A percentile compares a stretch with the other conserved stretches of the same genome.
Evolutionary conservation across 2,329 filamentous ascomycete genomes (phyloP).

Genomic region (Fusarium drepaniforme): DNA sequence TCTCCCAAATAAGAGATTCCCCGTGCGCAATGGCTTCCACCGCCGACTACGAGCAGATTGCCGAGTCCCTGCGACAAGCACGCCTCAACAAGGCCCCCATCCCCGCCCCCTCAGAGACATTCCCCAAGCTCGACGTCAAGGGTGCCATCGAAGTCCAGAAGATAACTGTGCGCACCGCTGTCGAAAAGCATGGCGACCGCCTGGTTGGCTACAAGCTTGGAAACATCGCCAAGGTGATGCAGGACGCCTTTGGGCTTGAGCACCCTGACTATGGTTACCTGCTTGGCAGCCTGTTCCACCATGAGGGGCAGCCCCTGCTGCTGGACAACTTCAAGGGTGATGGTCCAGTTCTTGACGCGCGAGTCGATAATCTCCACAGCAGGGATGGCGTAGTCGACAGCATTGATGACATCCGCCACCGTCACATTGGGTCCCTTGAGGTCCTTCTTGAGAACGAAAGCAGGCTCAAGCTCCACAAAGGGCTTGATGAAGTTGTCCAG

Average conservation of each 20-base stretch:
- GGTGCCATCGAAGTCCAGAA: conserved; percentile 39
- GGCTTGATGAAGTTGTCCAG: too few species aligned
- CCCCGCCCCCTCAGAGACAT: conserved; percentile 35
- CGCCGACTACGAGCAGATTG: conserved; percentile 19
- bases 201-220: conserved; percentile 46
- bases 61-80: conserved; percentile 34
- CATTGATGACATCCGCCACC: too few species aligned
- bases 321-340: conserved; percentile 38
- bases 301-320: conserved; percentile 40
- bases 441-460: too few species aligned
- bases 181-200: conserved; percentile 38
- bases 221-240: conserved; percentile 48
- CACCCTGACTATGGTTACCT: conserved; percentile 46
- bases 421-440: too few species aligned
- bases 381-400: too few species aligned
- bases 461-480: too few species aligned
- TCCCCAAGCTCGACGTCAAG: conserved; percentile 34
- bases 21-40: neutral
- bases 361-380: too few species aligned
- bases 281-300: conserved; percentile 40
- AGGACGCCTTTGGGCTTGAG: conserved; percentile 45
- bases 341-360: too few species aligned
- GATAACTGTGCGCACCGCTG: conserved; percentile 36
- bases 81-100: conserved; percentile 36
- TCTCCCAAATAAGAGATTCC: neutral